Evolutionary conservation across 1,139 yeast genomes (phyloP), one percentile per base, ranked within the genome.

Genomic region (Pichia sp.): DNA sequence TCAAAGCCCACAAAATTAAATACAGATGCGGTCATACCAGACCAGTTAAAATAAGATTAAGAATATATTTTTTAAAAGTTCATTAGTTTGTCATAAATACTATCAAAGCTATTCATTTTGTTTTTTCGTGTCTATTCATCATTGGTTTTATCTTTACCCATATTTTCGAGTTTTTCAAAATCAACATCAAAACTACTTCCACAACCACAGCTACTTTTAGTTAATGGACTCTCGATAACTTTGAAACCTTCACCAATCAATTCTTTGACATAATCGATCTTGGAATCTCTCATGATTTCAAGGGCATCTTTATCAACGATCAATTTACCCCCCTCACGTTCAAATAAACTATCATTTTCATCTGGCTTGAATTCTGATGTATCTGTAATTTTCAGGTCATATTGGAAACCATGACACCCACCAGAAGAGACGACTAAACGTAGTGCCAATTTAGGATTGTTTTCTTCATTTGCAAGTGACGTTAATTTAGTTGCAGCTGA

Each of bases 341-440:
- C 83, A 60, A 89, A 89, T 4, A 88, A 75, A 15, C 76, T 66
- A 45, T 76, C 67, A 2, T 46, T 46, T 12, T 63, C 61, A 4
- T 60, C 59, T 14, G 70, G 67, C 4, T 72, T 70, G 15, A 71
- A 77, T 5, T 73, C 77, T 1, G 64, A 62, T 38, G 75, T 66
- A 46, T 76, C 75, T 6, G 83, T 75, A 44, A 91, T 72, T 50
- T 81, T 76, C 59, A 93, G 71, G 54, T 85, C 79, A 61, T 93
- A 93, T 66, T 93, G 99, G 67, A 89, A 94, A 27, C 99, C 99
- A 65, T 93, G 99, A 65, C 99, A 94, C 3, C 99, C 99, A 7
- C 99, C 99, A 60, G 96, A 86, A 58, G 91, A 98, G 6, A 94
- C 98, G n/a, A 76, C 70, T 7, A 94, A 79, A 43, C 85, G 72